A percentile compares a stretch with the other conserved stretches of the same genome.
These are phyloP conservation scores for Boletus hoseneyae DNA, from an alignment of 1,284 basidiomycete genomes.

Conservation along the genomic window DNA sequence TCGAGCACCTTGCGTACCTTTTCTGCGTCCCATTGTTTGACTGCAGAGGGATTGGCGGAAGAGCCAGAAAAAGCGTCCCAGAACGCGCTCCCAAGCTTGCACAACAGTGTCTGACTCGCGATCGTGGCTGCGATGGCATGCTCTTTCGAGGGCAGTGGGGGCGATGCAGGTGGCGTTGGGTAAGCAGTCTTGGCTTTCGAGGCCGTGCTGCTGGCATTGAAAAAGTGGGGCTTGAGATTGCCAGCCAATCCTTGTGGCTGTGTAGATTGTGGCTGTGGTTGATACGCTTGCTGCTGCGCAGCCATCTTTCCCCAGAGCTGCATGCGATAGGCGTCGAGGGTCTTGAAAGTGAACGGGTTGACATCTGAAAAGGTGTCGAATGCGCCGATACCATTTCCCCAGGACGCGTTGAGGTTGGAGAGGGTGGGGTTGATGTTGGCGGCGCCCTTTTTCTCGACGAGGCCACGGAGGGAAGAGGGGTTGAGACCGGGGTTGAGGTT, in stretches of 20 bases:
- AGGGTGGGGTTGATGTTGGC: constrained; percentile 30
- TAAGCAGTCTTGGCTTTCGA: constrained; percentile 17
- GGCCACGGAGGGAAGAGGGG: constrained; percentile 9
- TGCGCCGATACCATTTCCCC: constrained; percentile 33
- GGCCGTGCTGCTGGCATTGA: constrained; percentile 26
- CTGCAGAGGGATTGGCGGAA: constrained; percentile 21
- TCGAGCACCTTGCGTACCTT: constrained; percentile 75
- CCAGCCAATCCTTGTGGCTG: constrained; percentile 47
- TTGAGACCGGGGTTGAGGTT: constrained; percentile 73
- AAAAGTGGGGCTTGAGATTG: constrained; percentile 55
- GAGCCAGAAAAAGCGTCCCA: constrained; percentile 76
- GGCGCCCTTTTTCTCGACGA: constrained; percentile 32
- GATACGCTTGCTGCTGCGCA: constrained; percentile 38
- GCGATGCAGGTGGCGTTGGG: constrained; percentile 31
- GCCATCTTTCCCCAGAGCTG: constrained; percentile 87
- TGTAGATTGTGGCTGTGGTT: constrained; percentile 26
- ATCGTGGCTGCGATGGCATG: constrained; percentile 57
- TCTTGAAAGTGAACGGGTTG: constrained; percentile 81
- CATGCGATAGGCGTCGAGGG: constrained; percentile 81
- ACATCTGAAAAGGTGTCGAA: constrained; percentile 73
- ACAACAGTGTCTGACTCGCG: constrained; percentile 66
- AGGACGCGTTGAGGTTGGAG: constrained; percentile 19
- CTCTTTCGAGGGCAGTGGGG: constrained; percentile 22
- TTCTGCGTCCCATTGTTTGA: constrained; percentile 59
- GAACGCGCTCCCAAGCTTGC: constrained; percentile 67